phyloP scores from a whole-genome alignment of 495 filamentous ascomycete genomes.

The Platismatia glauca region DNA sequence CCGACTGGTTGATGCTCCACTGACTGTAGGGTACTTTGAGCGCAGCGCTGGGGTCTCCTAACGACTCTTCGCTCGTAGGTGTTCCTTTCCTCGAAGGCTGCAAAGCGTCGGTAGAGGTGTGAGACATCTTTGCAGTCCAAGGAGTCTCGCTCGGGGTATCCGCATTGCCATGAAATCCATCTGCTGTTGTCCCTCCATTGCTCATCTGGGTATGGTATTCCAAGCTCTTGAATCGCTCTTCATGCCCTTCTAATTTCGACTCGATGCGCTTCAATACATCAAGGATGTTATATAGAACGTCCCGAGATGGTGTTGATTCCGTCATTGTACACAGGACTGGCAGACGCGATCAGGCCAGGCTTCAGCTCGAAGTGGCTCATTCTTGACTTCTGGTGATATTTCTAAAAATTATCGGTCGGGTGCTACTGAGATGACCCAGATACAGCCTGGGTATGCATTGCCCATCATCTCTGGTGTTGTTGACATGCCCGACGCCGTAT shows the following conservation, averaged over 20 bases:
- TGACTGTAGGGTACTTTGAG: constrained; percentile 16
- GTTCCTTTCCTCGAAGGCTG: constrained; percentile 10
- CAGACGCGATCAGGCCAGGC: background rate
- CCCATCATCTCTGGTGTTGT: background rate
- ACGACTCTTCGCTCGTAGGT: background rate
- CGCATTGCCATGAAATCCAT: background rate
- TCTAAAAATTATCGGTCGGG: background rate
- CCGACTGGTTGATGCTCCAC: constrained; percentile 19
- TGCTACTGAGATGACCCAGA: background rate
- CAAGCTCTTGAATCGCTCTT: constrained; percentile 16
- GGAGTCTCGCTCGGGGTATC: constrained; percentile 1
- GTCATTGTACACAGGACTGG: background rate
- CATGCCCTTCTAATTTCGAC: constrained; percentile 18
- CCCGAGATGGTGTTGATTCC: background rate
- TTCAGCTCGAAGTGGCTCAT: background rate
- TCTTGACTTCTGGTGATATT: background rate
- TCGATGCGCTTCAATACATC: constrained; percentile 22
- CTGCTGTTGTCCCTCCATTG: background rate
- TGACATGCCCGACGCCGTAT: background rate
- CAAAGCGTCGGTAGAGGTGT: background rate
- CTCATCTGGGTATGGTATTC: constrained; percentile 9
- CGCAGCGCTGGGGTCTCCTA: background rate
- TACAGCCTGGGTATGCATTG: background rate
- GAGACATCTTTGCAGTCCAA: background rate
- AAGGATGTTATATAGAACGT: constrained; percentile 17